Conservation (phyloP, 2,329 filamentous ascomycete species). For the Aspergillus alliaceus region DNA sequence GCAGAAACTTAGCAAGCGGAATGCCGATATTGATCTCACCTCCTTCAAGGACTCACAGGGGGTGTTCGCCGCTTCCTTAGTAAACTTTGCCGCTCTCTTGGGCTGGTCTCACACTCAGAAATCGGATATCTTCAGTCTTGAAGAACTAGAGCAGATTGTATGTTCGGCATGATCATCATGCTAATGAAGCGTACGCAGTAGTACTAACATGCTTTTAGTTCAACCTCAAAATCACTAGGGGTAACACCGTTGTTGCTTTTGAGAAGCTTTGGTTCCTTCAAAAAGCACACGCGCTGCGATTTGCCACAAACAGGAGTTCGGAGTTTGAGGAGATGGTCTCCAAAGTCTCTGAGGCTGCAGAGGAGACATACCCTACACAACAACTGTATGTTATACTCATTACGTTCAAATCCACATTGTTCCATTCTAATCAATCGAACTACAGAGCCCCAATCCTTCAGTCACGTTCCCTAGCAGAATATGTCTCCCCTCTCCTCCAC, state of each 20-base stretch:
- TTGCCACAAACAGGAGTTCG: slow-evolving; percentile 47
- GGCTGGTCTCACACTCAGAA: slow-evolving; percentile 74
- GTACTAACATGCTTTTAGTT: slow-evolving; percentile 55
- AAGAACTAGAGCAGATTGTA: slow-evolving; percentile 70
- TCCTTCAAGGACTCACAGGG: slow-evolving; percentile 58
- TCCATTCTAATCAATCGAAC: slow-evolving; percentile 7
- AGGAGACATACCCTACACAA: slow-evolving; percentile 22
- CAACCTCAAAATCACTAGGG: slow-evolving; percentile 83
- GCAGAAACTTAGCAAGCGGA: slow-evolving; percentile 84
- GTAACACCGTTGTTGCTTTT: slow-evolving; percentile 79
- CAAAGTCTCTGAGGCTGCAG: slow-evolving; percentile 28
- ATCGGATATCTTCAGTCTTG: slow-evolving; percentile 69
- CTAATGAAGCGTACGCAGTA: too few species aligned
- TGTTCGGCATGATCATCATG: too few species aligned
- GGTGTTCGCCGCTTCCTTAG: slow-evolving; percentile 63
- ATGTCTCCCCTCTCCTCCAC: slow-evolving; percentile 53
- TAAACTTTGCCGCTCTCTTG: slow-evolving; percentile 81
- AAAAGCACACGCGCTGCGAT: slow-evolving; percentile 61
- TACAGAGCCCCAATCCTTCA: slow-evolving; percentile 29
- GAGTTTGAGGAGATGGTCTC: slow-evolving; percentile 42
- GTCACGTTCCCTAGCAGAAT: slow-evolving; percentile 43
- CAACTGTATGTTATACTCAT: slow-evolving; percentile 30
- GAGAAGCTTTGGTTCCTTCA: slow-evolving; percentile 82
- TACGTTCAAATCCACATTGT: background rate
- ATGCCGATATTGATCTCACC: slow-evolving; percentile 63